Percentiles rank a stretch among this genome's conserved stretches.
These are phyloP conservation scores for Colletotrichum lentis DNA, from an alignment of 2,329 filamentous ascomycete genomes.

Conservation along the genomic window DNA sequence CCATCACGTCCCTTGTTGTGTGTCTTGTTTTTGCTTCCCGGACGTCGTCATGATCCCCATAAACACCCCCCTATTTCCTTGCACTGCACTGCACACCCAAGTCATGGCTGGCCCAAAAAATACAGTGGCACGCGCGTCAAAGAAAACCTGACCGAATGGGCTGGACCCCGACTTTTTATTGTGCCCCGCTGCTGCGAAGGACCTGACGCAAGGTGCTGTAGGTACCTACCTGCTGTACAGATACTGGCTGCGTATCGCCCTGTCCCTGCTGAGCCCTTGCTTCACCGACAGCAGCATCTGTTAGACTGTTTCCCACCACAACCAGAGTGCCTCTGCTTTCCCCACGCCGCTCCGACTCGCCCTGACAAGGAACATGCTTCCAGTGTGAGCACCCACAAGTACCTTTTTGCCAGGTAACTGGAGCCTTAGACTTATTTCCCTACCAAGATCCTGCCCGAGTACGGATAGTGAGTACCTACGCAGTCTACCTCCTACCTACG, in stretches of 20 bases:
- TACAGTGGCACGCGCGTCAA: slow-evolving; percentile 27
- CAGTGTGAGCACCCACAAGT: background rate
- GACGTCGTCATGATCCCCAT: slow-evolving; percentile 32
- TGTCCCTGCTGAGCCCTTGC: slow-evolving; percentile 2
- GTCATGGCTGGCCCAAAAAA: background rate
- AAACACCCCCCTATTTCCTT: no score
- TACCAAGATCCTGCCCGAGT: background rate
- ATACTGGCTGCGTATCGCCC: background rate
- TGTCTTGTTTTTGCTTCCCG: slow-evolving; percentile 21
- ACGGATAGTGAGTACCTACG: background rate
- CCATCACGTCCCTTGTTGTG: background rate
- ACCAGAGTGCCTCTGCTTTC: background rate
- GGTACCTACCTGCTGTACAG: background rate
- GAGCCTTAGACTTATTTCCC: no score
- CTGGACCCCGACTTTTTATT: slow-evolving; percentile 25
- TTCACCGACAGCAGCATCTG: background rate
- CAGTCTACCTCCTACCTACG: no score
- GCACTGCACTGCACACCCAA: background rate
- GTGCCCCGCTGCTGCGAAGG: background rate
- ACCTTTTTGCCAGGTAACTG: background rate
- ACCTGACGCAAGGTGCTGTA: background rate
- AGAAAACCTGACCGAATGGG: slow-evolving; percentile 33
- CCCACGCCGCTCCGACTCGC: background rate
- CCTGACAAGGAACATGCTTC: slow-evolving; percentile 3
- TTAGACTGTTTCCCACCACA: no score